Conservation (phyloP, 1,284 basidiomycete species). For the Ceratobasidium sp. region DNA sequence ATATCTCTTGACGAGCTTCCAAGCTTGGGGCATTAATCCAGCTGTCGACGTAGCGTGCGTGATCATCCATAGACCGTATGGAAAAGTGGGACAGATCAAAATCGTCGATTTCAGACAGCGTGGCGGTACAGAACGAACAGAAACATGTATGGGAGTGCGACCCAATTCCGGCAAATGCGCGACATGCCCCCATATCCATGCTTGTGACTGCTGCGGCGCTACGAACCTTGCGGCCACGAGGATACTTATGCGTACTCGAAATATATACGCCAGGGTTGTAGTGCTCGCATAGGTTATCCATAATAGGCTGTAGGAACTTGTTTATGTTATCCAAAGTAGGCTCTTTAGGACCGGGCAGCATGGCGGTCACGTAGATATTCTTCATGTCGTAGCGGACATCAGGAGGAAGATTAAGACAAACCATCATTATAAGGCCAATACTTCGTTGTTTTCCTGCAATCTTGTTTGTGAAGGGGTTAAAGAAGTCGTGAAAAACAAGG, state of each 20-base stretch:
- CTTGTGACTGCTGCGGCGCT: neutral
- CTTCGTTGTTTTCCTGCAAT: constrained; percentile 56
- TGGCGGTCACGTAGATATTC: constrained; percentile 60
- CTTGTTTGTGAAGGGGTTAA: too few species aligned
- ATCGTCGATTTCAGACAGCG: neutral
- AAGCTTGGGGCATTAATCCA: neutral
- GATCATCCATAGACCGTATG: neutral
- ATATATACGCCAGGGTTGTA: constrained; percentile 56
- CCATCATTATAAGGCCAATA: constrained; percentile 58
- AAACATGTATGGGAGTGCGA: neutral
- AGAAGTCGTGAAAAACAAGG: constrained; percentile 59
- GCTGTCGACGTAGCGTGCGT: neutral
- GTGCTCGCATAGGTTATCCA: constrained; percentile 55
- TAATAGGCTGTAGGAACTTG: constrained; percentile 55
- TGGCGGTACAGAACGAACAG: neutral
- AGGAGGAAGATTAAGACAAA: constrained; percentile 60
- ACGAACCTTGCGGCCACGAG: constrained; percentile 18
- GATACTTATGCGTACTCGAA: constrained; percentile 34
- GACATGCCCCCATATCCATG: neutral
- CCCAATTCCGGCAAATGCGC: neutral
- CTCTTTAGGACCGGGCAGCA: too few species aligned
- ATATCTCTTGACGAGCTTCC: neutral
- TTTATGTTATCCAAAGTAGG: constrained; percentile 53
- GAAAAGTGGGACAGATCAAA: neutral
- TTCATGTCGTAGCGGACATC: constrained; percentile 56